These are phyloP conservation scores for Tuber indicum DNA, from an alignment of 495 filamentous ascomycete species.

Conservation along the genomic window DNA sequence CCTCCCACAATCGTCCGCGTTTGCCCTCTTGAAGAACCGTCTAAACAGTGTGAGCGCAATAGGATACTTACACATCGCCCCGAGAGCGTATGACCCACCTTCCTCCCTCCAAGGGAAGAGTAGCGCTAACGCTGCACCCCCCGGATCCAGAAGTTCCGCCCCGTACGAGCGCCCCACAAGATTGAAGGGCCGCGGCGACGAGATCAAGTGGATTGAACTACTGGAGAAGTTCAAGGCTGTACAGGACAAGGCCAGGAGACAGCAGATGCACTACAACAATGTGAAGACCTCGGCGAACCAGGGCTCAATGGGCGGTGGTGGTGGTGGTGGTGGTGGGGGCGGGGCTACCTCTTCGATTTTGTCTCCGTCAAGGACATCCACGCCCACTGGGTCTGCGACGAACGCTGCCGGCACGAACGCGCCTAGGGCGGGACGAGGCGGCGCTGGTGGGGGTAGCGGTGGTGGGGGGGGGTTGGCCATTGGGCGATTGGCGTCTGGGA, in stretches of 20 bases:
- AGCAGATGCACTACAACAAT: slow-evolving; percentile 44
- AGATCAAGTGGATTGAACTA: slow-evolving; percentile 85
- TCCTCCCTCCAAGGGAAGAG: slow-evolving; percentile 32
- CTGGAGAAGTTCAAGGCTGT: slow-evolving; percentile 91
- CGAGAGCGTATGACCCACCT: slow-evolving; percentile 63
- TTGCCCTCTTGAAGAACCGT: slow-evolving; percentile 93
- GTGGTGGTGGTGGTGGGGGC: slow-evolving; percentile 11
- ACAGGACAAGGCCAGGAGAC: slow-evolving; percentile 69
- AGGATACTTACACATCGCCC: slow-evolving; percentile 82
- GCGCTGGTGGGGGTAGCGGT: slow-evolving; percentile 6
- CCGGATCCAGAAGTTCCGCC: slow-evolving; percentile 28
- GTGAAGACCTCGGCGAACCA: slow-evolving; percentile 39
- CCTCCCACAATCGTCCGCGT: slow-evolving; percentile 91
- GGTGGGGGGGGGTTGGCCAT: slow-evolving; percentile 25
- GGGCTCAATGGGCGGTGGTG: slow-evolving; percentile 28
- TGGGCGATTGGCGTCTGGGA: slow-evolving; percentile 33
- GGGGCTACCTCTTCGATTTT: slow-evolving; percentile 26
- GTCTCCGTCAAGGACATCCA: slow-evolving; percentile 34
- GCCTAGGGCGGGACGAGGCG: not conserved
- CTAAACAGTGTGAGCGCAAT: slow-evolving; percentile 95
- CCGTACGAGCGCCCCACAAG: slow-evolving; percentile 71
- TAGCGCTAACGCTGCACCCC: not conserved
- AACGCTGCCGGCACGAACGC: slow-evolving; percentile 24
- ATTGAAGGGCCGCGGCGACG: slow-evolving; percentile 76
- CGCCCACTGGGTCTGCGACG: slow-evolving; percentile 29